Conservation (phyloP, 108 stramenopile genomes). For the Pseudonitzschia delicatissima region DNA sequence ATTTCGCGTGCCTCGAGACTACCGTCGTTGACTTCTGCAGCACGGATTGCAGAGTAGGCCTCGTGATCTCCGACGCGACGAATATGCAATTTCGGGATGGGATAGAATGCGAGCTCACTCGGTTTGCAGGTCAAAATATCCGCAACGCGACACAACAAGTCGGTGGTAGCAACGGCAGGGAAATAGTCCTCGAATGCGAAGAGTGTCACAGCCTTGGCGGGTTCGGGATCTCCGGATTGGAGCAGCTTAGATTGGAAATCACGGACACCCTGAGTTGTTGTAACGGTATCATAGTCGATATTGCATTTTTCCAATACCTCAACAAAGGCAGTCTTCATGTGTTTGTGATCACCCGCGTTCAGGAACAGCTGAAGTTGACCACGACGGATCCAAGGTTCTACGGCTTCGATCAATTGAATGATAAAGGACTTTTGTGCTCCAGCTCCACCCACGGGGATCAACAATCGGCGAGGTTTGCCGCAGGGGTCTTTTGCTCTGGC, state of each 20-base stretch:
- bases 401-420: slow-evolving; percentile 53
- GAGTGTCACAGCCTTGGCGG: slow-evolving; percentile 59
- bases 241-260: slow-evolving; percentile 65
- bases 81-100: slow-evolving; percentile 88
- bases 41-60: slow-evolving; percentile 82
- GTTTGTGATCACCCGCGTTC: slow-evolving; percentile 89
- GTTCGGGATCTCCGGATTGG: slow-evolving; percentile 37
- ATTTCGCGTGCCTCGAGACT: slow-evolving; percentile 83
- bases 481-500: slow-evolving; percentile 31
- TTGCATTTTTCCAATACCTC: slow-evolving; percentile 57
- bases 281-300: slow-evolving; percentile 65
- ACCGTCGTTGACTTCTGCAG: slow-evolving; percentile 86
- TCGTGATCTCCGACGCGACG: slow-evolving; percentile 93
- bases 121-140: slow-evolving; percentile 91
- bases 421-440: slow-evolving; percentile 90
- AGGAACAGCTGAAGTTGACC: slow-evolving; percentile 81
- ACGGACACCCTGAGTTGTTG: slow-evolving; percentile 54
- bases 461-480: slow-evolving; percentile 66
- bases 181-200: slow-evolving; percentile 91
- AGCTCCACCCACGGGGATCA: slow-evolving; percentile 90
- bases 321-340: slow-evolving; percentile 81
- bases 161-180: slow-evolving; percentile 90
- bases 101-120: slow-evolving; percentile 89
- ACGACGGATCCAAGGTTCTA: slow-evolving; percentile 54
- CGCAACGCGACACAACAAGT: slow-evolving; percentile 80